Evolutionary conservation across 139 green algal genomes (phyloP).

Genomic region (Chlamydomonas incerta): DNA sequence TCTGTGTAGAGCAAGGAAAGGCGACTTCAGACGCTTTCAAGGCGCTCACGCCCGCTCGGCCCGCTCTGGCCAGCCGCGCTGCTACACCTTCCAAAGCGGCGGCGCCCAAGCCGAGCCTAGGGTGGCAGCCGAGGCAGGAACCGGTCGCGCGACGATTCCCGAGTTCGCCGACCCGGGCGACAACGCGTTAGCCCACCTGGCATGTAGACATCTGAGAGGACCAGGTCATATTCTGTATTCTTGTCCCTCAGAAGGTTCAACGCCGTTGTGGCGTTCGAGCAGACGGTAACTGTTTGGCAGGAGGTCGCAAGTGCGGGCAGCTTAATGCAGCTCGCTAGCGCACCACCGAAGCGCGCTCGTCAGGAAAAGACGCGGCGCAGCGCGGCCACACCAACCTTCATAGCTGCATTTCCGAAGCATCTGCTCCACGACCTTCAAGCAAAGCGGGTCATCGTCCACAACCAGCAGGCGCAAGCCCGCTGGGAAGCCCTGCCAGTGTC

Average conservation of each 20-base stretch:
- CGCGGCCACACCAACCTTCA: conserved; percentile 67
- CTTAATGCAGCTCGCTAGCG: neutral
- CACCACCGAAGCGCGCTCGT: neutral
- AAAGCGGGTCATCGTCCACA: conserved; percentile 95
- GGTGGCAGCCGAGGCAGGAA: neutral
- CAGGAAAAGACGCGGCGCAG: conserved; percentile 15
- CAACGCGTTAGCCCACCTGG: conserved; percentile 67
- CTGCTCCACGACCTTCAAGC: conserved; percentile 90
- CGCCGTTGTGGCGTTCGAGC: conserved; percentile 69
- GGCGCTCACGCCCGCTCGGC: too few relatives aligned
- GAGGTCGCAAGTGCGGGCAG: neutral
- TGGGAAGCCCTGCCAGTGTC: conserved; percentile 46
- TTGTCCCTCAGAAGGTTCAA: conserved; percentile 72
- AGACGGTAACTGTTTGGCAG: conserved; percentile 49
- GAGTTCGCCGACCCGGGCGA: neutral
- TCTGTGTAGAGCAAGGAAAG: conserved; percentile 65
- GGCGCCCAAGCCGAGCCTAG: too few relatives aligned
- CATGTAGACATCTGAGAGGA: conserved; percentile 98
- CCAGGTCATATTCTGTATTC: conserved; percentile 87
- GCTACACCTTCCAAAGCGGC: neutral
- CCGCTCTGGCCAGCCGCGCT: too few relatives aligned
- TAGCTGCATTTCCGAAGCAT: conserved; percentile 94
- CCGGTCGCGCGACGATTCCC: neutral
- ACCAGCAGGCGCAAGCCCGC: conserved; percentile 85
- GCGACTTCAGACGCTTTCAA: neutral